phyloP scores from a whole-genome alignment of 768 basidiomycete species.

The Chiua virens region DNA sequence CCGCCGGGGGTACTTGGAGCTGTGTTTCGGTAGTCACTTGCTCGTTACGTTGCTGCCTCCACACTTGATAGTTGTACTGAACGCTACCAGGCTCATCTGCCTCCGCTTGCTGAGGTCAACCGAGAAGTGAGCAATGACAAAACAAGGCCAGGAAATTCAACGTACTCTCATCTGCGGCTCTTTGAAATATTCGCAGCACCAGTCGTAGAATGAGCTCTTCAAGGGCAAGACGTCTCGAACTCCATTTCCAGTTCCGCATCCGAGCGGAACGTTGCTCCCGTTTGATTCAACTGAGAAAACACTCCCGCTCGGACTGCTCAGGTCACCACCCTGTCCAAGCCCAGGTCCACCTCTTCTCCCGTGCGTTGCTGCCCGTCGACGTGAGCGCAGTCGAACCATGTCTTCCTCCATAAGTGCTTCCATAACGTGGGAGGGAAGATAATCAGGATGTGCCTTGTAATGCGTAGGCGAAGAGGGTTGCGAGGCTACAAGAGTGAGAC shows the following conservation, averaged over 20 bases:
- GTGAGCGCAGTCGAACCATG: slow-evolving; percentile 83
- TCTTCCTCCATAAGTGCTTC: slow-evolving; percentile 92
- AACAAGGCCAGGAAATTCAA: not conserved
- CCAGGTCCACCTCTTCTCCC: slow-evolving; percentile 42
- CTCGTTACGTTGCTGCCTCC: slow-evolving; percentile 91
- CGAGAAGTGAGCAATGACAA: slow-evolving; percentile 9
- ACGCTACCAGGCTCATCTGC: slow-evolving; percentile 94
- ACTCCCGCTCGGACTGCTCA: slow-evolving; percentile 72
- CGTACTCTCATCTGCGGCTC: slow-evolving; percentile 98
- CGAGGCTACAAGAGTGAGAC: slow-evolving; percentile 22
- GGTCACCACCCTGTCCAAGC: slow-evolving; percentile 38
- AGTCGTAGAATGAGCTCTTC: slow-evolving; percentile 91
- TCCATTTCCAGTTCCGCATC: slow-evolving; percentile 76
- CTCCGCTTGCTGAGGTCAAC: slow-evolving; percentile 72
- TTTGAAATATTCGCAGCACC: slow-evolving; percentile 96
- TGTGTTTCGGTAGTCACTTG: slow-evolving; percentile 68
- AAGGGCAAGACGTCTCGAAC: slow-evolving; percentile 86
- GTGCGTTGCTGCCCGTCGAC: slow-evolving; percentile 47
- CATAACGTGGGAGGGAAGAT: slow-evolving; percentile 76
- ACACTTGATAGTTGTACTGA: slow-evolving; percentile 93
- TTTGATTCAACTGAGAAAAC: slow-evolving; percentile 75
- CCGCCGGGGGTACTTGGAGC: slow-evolving; percentile 68
- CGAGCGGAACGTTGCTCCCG: slow-evolving; percentile 67
- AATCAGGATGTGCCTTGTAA: slow-evolving; percentile 46
- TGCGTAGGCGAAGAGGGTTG: slow-evolving; percentile 34